phyloP scores from a whole-genome alignment of 164 flowering plant genomes.

The Hamamelis virginiana region DNA sequence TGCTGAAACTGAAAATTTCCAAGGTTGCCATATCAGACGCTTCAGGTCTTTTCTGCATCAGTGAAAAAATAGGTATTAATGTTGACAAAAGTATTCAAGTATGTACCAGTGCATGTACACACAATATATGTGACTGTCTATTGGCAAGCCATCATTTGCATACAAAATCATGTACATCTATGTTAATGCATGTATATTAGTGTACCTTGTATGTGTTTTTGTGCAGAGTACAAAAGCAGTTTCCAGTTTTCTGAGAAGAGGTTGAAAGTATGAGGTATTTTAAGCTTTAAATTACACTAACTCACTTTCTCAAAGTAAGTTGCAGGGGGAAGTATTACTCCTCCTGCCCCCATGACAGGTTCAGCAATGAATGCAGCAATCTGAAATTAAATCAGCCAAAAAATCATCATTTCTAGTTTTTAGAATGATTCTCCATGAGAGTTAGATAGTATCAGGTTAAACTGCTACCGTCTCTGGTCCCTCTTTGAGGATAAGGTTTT shows the following conservation, averaged over 20 bases:
- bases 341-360: conserved; percentile 99
- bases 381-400: conserved; percentile 37
- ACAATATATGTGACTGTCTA: background rate
- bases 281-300: background rate
- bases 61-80: background rate
- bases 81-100: background rate
- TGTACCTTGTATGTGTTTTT: too few species aligned
- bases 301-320: conserved; percentile 91
- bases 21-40: too few species aligned
- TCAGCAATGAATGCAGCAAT: conserved; percentile 99
- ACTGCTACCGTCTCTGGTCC: conserved; percentile 98
- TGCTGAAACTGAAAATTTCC: too few species aligned
- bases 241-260: background rate
- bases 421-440: background rate
- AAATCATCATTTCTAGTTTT: background rate
- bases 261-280: background rate
- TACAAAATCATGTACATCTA: too few species aligned
- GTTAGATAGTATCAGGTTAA: background rate
- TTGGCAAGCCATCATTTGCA: too few species aligned
- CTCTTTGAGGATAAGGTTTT: conserved; percentile 89
- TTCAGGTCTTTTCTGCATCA: too few species aligned
- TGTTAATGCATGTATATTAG: too few species aligned
- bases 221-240: too few species aligned
- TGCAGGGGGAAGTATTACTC: conserved; percentile 93
- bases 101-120: background rate